Conservation (phyloP, 176 grass and related monocot genomes). For the Echinochloa phyllopogon region DNA sequence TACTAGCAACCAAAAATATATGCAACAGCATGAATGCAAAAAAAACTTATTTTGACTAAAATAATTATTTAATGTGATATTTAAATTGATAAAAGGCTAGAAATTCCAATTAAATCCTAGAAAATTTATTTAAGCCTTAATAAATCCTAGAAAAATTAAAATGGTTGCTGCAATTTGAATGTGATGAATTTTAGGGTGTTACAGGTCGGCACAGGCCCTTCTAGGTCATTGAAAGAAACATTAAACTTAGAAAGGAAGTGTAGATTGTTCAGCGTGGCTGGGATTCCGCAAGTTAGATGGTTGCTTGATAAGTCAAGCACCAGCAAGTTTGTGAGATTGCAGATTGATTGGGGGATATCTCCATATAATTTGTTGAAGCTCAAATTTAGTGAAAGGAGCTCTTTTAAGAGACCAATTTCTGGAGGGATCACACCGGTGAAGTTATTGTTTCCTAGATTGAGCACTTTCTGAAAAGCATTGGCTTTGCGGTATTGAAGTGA, state of each 20-base stretch:
- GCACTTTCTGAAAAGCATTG: background rate
- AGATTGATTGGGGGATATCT: conserved; percentile 21
- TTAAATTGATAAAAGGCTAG: no score
- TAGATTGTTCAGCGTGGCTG: background rate
- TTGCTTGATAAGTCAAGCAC: conserved; percentile 35
- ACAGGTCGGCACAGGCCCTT: conserved; percentile 42
- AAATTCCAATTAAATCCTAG: no score
- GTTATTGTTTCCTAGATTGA: conserved; percentile 44
- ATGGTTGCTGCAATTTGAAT: no score
- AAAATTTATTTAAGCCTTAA: no score
- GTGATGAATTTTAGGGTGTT: no score
- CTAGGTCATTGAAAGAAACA: conserved; percentile 43
- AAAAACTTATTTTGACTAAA: no score
- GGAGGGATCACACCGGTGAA: conserved; percentile 32
- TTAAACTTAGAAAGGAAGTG: conserved; percentile 41
- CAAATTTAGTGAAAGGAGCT: conserved; percentile 39
- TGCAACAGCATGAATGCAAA: no score
- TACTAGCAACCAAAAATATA: no score
- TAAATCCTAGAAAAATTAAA: no score
- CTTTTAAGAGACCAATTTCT: conserved; percentile 39
- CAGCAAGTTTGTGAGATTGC: conserved; percentile 36
- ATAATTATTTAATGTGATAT: no score
- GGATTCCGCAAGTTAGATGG: conserved; percentile 31
- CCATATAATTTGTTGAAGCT: conserved; percentile 43
- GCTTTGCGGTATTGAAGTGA: conserved; percentile 21